Conservation (phyloP, 257 asterid genomes). For the Solanum etuberosum region DNA sequence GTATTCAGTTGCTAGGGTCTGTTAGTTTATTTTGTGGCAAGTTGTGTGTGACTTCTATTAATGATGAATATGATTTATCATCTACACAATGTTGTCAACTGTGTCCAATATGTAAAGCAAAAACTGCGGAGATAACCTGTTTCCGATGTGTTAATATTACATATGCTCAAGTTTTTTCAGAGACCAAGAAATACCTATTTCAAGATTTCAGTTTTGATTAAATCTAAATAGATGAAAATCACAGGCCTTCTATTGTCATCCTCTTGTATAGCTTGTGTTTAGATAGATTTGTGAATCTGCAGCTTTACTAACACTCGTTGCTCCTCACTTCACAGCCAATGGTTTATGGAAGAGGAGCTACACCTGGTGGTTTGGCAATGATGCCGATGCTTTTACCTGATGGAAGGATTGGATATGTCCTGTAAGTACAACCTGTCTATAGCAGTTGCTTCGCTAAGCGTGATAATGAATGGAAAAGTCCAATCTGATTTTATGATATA, state of each 20-base stretch:
- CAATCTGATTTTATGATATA: background rate
- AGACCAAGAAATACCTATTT: background rate
- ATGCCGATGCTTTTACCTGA: conserved; percentile 99
- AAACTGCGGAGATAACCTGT: background rate
- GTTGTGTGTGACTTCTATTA: background rate
- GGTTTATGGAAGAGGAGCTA: conserved; percentile 72
- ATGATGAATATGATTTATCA: background rate
- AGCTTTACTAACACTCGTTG: background rate
- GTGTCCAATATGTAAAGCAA: background rate
- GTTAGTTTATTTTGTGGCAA: background rate
- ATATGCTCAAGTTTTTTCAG: background rate
- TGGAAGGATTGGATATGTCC: conserved; percentile 98
- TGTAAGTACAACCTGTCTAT: conserved; percentile 46
- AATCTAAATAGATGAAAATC: background rate
- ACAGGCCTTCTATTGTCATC: background rate
- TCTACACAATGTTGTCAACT: background rate
- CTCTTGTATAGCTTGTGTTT: background rate
- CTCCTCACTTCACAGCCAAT: conserved; percentile 39
- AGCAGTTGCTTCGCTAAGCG: background rate
- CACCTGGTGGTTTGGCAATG: conserved; percentile 92
- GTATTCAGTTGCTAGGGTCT: background rate
- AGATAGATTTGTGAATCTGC: background rate
- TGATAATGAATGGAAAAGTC: background rate
- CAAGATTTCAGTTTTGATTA: background rate
- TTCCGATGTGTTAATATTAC: background rate